phyloP scores from a whole-genome alignment of 768 basidiomycete species.

The Tulasnella sp. region DNA sequence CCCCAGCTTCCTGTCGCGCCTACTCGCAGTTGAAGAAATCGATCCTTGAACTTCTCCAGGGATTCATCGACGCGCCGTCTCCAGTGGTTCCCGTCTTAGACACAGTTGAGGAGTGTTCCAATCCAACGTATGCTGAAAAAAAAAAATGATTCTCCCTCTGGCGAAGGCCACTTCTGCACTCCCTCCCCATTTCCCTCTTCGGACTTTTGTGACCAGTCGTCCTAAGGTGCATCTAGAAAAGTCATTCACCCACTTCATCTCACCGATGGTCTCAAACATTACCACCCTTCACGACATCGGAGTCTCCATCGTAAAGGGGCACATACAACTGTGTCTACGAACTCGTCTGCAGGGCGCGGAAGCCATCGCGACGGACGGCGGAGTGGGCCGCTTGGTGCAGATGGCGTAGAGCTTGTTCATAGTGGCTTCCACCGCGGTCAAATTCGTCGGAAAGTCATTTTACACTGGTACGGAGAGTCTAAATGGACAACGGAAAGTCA shows the following conservation, averaged over 20 bases:
- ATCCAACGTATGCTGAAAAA: background rate
- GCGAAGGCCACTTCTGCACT: constrained; percentile 4
- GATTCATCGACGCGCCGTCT: background rate
- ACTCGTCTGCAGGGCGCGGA: background rate
- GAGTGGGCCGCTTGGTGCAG: background rate
- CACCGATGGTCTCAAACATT: background rate
- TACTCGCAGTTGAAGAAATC: constrained; percentile 19
- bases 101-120: constrained; percentile 29
- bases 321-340: constrained; percentile 12
- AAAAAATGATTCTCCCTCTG: constrained; percentile 24
- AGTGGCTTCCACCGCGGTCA: constrained; percentile 7
- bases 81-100: constrained; percentile 29
- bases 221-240: constrained; percentile 17
- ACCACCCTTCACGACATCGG: constrained; percentile 15
- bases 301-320: background rate
- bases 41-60: constrained; percentile 15
- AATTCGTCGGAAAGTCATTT: background rate
- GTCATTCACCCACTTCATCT: background rate
- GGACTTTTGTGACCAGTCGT: constrained; percentile 28
- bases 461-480: too few species aligned
- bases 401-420: background rate
- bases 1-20: background rate
- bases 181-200: constrained; percentile 17
- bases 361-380: background rate
- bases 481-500: too few species aligned